These are phyloP conservation scores for Podospora pseudocomata DNA, from an alignment of 495 filamentous ascomycete genomes.

Conservation along the genomic window DNA sequence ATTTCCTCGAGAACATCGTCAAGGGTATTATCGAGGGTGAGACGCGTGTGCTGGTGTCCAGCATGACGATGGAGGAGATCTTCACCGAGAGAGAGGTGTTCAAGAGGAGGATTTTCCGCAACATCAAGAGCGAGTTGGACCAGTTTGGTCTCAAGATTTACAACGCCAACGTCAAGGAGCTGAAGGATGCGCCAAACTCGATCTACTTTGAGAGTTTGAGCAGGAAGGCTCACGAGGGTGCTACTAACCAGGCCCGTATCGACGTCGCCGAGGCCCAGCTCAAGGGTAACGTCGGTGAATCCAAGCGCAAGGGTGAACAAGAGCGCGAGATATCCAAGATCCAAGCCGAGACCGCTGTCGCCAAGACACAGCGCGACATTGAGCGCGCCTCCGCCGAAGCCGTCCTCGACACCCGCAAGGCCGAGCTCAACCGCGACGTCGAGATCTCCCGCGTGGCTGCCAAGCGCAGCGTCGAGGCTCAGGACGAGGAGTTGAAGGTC, in stretches of 20 bases:
- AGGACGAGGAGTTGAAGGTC: slow-evolving; percentile 72
- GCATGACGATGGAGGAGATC: slow-evolving; percentile 85
- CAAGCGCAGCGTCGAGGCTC: slow-evolving; percentile 62
- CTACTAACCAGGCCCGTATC: slow-evolving; percentile 70
- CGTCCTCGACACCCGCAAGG: slow-evolving; percentile 63
- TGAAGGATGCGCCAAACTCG: slow-evolving; percentile 70
- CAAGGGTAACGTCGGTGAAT: slow-evolving; percentile 73
- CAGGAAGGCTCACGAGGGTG: slow-evolving; percentile 78
- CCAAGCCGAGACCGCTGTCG: slow-evolving; percentile 72
- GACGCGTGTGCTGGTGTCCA: slow-evolving; percentile 69
- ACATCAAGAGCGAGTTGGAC: slow-evolving; percentile 70
- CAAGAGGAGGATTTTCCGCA: slow-evolving; percentile 70
- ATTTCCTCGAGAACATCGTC: slow-evolving; percentile 77
- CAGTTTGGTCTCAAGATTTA: slow-evolving; percentile 73
- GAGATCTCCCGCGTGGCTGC: slow-evolving; percentile 69
- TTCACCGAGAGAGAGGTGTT: slow-evolving; percentile 77
- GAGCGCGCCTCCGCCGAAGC: slow-evolving; percentile 76
- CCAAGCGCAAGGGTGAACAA: slow-evolving; percentile 69
- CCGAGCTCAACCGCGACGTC: slow-evolving; percentile 65
- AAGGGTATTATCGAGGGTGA: slow-evolving; percentile 89
- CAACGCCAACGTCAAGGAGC: slow-evolving; percentile 77
- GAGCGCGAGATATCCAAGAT: slow-evolving; percentile 81
- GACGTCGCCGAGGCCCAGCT: slow-evolving; percentile 78
- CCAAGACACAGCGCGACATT: slow-evolving; percentile 76
- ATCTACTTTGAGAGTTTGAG: slow-evolving; percentile 76